Conservation (phyloP, 768 basidiomycete species). For the Suillus tomentosus region DNA sequence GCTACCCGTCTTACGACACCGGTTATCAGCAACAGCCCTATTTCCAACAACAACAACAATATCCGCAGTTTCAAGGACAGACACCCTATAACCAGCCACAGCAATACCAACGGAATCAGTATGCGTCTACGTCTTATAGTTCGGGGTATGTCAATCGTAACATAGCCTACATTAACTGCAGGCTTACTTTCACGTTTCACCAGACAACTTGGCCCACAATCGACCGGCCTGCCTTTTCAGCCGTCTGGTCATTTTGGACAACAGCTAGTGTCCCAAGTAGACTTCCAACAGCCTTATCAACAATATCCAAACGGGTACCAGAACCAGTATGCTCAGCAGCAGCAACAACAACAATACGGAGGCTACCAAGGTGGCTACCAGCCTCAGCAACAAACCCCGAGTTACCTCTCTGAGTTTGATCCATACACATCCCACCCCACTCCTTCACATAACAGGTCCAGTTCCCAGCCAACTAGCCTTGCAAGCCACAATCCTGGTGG, state of each 20-base stretch:
- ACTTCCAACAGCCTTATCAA: slow-evolving; percentile 18
- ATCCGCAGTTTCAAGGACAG: slow-evolving; percentile 18
- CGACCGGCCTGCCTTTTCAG: slow-evolving; percentile 43
- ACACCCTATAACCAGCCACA: slow-evolving; percentile 19
- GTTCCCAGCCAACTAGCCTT: slow-evolving; percentile 1
- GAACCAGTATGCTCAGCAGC: slow-evolving; percentile 23
- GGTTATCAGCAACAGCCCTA: slow-evolving; percentile 39
- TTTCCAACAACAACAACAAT: slow-evolving; percentile 32
- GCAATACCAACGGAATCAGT: slow-evolving; percentile 25
- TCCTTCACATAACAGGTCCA: slow-evolving; percentile 14
- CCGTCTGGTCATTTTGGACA: slow-evolving; percentile 60
- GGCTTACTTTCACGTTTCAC: slow-evolving; percentile 5
- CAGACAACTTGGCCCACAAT: slow-evolving; percentile 34
- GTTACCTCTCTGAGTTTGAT: slow-evolving; percentile 42
- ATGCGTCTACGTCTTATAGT: slow-evolving; percentile 24
- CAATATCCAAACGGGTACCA: slow-evolving; percentile 27
- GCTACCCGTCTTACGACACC: slow-evolving; percentile 20
- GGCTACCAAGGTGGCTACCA: slow-evolving; percentile 31
- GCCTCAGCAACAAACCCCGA: slow-evolving; percentile 22
- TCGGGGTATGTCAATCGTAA: slow-evolving; percentile 24
- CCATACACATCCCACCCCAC: slow-evolving; percentile 34
- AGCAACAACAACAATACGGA: slow-evolving; percentile 24
- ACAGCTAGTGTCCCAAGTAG: slow-evolving; percentile 41
- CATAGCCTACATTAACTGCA: slow-evolving; percentile 16
- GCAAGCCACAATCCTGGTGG: slow-evolving; percentile 32